Conservation (phyloP, 305 asterid species). For the Solanum aculeatissimum region DNA sequence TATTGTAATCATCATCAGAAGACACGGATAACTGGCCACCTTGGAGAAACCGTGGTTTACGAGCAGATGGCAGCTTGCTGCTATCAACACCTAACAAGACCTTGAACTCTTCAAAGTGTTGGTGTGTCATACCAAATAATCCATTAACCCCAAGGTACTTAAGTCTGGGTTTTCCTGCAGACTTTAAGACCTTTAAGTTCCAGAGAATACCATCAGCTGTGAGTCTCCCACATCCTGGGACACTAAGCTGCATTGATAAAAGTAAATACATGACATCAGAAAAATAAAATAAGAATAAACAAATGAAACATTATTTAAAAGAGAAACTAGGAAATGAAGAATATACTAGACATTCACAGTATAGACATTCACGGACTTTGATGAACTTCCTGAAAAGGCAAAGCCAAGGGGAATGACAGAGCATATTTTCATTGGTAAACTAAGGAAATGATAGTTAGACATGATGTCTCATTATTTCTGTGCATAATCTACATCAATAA, state of each 20-base stretch:
- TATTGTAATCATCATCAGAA: slow-evolving; percentile 46
- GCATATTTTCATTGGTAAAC: not conserved
- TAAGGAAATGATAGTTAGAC: not conserved
- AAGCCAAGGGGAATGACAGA: not conserved
- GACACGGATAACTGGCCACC: slow-evolving; percentile 36
- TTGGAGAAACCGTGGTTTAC: slow-evolving; percentile 25
- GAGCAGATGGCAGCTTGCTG: slow-evolving; percentile 8
- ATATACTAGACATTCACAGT: not conserved
- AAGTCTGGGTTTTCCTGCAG: slow-evolving; percentile 31
- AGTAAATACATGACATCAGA: not conserved
- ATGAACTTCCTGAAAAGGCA: not conserved
- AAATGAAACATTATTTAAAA: not conserved
- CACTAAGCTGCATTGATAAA: slow-evolving; percentile 36
- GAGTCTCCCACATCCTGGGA: slow-evolving; percentile 34
- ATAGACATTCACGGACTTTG: not conserved
- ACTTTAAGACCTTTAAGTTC: slow-evolving; percentile 29
- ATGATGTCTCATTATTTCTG: not conserved
- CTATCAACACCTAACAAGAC: slow-evolving; percentile 26
- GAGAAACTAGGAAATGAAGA: not conserved
- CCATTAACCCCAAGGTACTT: slow-evolving; percentile 37
- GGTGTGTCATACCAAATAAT: slow-evolving; percentile 17
- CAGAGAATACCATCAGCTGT: slow-evolving; percentile 19
- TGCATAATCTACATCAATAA: not conserved
- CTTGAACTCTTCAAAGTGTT: slow-evolving; percentile 34
- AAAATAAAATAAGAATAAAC: not conserved